Conservation (phyloP, 169 alveolate species). For the Neospora caninum region DNA sequence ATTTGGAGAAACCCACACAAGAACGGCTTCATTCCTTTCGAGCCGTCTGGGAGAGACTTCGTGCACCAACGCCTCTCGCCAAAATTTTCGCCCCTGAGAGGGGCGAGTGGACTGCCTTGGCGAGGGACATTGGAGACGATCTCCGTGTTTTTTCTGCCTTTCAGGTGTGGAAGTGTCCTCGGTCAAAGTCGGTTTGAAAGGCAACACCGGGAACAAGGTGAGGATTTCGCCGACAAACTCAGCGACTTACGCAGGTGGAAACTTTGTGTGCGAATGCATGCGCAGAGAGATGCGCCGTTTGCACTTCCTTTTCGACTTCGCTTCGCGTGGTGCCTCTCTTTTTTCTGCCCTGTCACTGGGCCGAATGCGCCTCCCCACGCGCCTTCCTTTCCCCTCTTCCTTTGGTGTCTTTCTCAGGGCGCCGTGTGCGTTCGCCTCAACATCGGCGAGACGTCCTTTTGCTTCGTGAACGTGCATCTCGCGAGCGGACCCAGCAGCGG, state of each 20-base stretch:
- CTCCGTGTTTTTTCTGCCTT: background rate
- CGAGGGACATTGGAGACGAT: background rate
- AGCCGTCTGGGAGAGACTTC: too few relatives aligned
- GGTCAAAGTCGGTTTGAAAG: slow-evolving; percentile 62
- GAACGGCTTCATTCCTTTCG: too few relatives aligned
- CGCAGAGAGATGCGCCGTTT: background rate
- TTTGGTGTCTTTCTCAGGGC: slow-evolving; percentile 42
- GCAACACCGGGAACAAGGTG: slow-evolving; percentile 65
- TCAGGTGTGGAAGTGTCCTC: slow-evolving; percentile 51
- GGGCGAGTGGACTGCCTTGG: too few relatives aligned
- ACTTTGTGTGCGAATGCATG: background rate
- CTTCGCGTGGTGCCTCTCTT: too few relatives aligned
- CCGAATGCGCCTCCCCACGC: too few relatives aligned
- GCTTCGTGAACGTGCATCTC: slow-evolving; percentile 62
- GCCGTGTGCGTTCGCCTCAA: slow-evolving; percentile 51
- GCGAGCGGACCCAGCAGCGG: slow-evolving; percentile 45
- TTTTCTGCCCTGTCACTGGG: too few relatives aligned
- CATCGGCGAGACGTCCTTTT: slow-evolving; percentile 42
- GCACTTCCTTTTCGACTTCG: background rate
- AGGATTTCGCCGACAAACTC: background rate
- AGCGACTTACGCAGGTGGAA: background rate
- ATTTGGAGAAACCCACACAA: too few relatives aligned
- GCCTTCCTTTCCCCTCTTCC: too few relatives aligned
- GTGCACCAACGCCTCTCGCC: too few relatives aligned
- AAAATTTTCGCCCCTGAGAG: too few relatives aligned